These are phyloP conservation scores for Tetrahymena thermophila DNA, from an alignment of 73 alveolate species.

Conservation along the genomic window DNA sequence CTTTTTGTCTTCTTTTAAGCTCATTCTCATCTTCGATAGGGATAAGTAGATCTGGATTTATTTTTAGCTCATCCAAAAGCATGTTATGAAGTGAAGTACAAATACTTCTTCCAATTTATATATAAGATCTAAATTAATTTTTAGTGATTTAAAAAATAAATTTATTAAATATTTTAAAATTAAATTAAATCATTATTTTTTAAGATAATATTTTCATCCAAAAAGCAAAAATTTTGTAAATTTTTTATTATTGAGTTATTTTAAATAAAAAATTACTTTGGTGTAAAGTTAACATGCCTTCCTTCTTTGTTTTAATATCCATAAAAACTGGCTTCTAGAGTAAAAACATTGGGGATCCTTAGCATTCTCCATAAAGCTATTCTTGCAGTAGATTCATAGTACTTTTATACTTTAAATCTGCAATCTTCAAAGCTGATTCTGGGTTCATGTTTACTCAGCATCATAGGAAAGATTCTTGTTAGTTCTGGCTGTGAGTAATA, in stretches of 20 bases:
- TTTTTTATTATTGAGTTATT: too few species aligned
- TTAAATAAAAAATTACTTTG: background rate
- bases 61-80: background rate
- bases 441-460: slow-evolving; percentile 71
- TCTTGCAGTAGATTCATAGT: slow-evolving; percentile 91
- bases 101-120: background rate
- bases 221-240: too few species aligned
- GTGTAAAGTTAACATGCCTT: background rate
- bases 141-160: background rate
- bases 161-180: too few species aligned
- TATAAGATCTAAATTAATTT: background rate
- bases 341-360: slow-evolving; percentile 73
- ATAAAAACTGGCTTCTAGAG: slow-evolving; percentile 91
- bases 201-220: too few species aligned
- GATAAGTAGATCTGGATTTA: background rate
- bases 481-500: slow-evolving; percentile 41
- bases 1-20: background rate
- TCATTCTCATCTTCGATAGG: background rate
- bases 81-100: background rate
- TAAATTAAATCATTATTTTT: too few species aligned
- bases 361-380: slow-evolving; percentile 85
- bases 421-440: slow-evolving; percentile 61
- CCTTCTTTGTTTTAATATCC: slow-evolving; percentile 50
- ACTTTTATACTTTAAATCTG: slow-evolving; percentile 73
- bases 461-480: slow-evolving; percentile 78